These are phyloP conservation scores for Linaria vulgaris DNA, from an alignment of 257 asterid species.

Conservation along the genomic window DNA sequence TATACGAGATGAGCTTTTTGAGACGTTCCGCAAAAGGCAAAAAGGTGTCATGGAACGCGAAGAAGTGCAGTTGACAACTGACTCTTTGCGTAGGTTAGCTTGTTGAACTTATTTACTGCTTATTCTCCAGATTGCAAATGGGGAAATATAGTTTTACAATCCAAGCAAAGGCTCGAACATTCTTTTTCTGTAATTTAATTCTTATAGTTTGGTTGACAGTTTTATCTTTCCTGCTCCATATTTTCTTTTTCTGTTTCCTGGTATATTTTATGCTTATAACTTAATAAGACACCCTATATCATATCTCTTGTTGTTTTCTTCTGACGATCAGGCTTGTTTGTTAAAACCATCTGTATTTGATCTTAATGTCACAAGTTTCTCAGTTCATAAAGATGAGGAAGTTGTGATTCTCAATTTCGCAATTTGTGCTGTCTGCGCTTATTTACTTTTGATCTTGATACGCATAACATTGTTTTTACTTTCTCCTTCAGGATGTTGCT, in stretches of 20 bases:
- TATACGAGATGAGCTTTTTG: constrained; percentile 91
- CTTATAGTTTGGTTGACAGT: constrained; percentile 1
- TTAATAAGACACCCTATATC: constrained; percentile 10
- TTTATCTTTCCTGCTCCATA: constrained; percentile 1
- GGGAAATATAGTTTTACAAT: background rate
- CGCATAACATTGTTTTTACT: constrained; percentile 20
- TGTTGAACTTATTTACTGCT: constrained; percentile 3
- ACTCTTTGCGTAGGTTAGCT: constrained; percentile 86
- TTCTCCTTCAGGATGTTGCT: constrained; percentile 71
- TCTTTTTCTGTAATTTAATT: constrained; percentile 16
- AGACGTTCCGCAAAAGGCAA: constrained; percentile 93
- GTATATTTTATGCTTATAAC: constrained; percentile 8
- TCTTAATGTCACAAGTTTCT: constrained; percentile 13
- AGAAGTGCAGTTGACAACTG: constrained; percentile 91
- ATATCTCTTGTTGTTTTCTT: constrained; percentile 14
- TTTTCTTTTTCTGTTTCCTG: background rate
- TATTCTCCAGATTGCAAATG: constrained; percentile 13
- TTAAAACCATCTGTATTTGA: constrained; percentile 8
- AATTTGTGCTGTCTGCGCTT: constrained; percentile 17
- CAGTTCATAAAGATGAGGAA: too few species aligned
- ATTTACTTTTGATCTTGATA: constrained; percentile 17
- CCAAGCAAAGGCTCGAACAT: constrained; percentile 8
- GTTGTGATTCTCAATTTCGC: constrained; percentile 6
- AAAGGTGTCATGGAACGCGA: constrained; percentile 92
- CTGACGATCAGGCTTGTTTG: constrained; percentile 16